Percentiles rank a stretch among this genome's conserved stretches.
phyloP scores from a whole-genome alignment of 371 early-diverging fungal species.

The Mortierella sp. region DNA sequence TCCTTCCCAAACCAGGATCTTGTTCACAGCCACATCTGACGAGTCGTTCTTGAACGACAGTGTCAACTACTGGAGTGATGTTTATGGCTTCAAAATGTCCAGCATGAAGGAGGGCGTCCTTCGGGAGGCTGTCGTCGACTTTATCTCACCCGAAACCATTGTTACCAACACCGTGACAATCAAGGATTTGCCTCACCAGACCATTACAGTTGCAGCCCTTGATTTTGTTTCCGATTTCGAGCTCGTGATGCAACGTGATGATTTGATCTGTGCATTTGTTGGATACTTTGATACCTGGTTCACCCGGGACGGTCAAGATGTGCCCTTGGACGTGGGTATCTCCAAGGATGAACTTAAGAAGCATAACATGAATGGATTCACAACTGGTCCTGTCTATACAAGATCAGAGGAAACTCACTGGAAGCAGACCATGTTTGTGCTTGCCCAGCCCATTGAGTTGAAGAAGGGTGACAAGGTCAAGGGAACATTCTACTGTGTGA shows the following conservation, averaged over 20 bases:
- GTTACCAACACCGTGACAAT: slow-evolving; percentile 73
- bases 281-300: slow-evolving; percentile 92
- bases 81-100: slow-evolving; percentile 91
- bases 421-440: slow-evolving; percentile 74
- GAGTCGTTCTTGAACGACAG: slow-evolving; percentile 82
- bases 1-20: slow-evolving; percentile 86
- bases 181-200: slow-evolving; percentile 78
- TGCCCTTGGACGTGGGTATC: slow-evolving; percentile 58
- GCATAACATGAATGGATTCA: slow-evolving; percentile 38
- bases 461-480: slow-evolving; percentile 61
- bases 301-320: slow-evolving; percentile 72
- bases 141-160: slow-evolving; percentile 76
- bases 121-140: slow-evolving; percentile 71
- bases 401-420: slow-evolving; percentile 68
- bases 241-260: slow-evolving; percentile 67
- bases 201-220: slow-evolving; percentile 63
- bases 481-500: slow-evolving; percentile 71
- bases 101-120: slow-evolving; percentile 79
- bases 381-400: slow-evolving; percentile 57
- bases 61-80: slow-evolving; percentile 88
- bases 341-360: slow-evolving; percentile 41
- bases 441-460: slow-evolving; percentile 62
- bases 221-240: slow-evolving; percentile 74
- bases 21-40: slow-evolving; percentile 83
- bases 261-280: slow-evolving; percentile 80